Evolutionary conservation across 2,329 filamentous ascomycete species (phyloP), one percentile per base, ranked within the genome.

Genomic region (Aspergillus spinulosporus): DNA sequence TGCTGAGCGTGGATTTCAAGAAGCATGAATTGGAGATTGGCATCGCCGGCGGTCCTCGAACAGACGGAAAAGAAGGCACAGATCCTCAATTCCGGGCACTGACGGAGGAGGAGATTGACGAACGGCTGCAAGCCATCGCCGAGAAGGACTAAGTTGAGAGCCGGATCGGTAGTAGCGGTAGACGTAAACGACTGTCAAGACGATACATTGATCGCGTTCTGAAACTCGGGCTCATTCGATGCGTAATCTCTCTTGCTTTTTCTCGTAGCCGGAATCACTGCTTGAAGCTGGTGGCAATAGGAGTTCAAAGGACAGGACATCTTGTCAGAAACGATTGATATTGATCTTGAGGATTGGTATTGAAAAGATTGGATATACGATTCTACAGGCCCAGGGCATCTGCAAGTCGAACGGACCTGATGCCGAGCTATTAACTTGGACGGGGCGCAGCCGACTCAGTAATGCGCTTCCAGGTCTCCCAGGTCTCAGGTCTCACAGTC

Each of bases 1-100:
- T 99, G 59, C 83, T 99, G 63, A 97, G 93, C 77, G 96, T 97
- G 76, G 94, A 99, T 76, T 99, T 99, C 83, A 99, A 99, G 85
- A 97, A 97, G 83, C 89, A 89, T 67, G 94, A 99, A 82, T 88
- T 99, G 74, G 94, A 99, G 80, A 90, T 99, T 77, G 94, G 94
- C 62, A 92, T 99, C 71, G 94, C 97, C 53, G 94, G 94, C 64
- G 93, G 92, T 31, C 92, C 93, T 56, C 84, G 86, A 68, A 78
- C 81, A 57, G 90, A 96, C 71, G 93, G 92, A 64, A 83, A 89
- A 77, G 89, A 95, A 74, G 91, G 90, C 63, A 89, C 88, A 61
- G 84, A 90, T 68, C 77, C 88, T 49, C 82, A 81, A 60, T 99
- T 99, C 83, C 87, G 92, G 74, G 88, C 87, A 66, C 83, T 99